Base-by-base conservation (phyloP, 164 flowering plant species). In the Platanus orientalis region DNA sequence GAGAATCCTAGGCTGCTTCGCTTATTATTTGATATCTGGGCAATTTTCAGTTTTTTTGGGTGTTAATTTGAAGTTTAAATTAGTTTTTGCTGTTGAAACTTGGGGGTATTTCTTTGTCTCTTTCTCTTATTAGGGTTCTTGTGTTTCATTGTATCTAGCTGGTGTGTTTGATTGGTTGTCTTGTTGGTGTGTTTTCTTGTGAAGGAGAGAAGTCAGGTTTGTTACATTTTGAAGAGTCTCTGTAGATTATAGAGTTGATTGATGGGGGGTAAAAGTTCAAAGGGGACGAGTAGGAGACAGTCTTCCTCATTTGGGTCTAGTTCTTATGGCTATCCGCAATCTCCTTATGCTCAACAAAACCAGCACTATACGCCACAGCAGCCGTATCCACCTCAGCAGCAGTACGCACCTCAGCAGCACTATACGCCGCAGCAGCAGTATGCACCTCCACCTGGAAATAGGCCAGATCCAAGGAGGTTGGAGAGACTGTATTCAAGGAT, bases 401-500 rank as follows among this genome's bases (percentile, higher is more conserved):
- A 20, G 19, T 45, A 45, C 16, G 49, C 49, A 2, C 6, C 49
- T 13, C 49, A 45, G n/a, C 20, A 14, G 20, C 19, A 45, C 1
- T 62, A 69, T 56, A 58, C 53, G 21, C 51, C 65, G 3, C 55
- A 64, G 21, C 67, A 55, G 61, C 65, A 60, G 32, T 67, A 67
- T 72, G 76, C 74, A 10, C 76, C 82, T 49, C 74, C 76, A 27
- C 54, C 79, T 40, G 77, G 70, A 65, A 58, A 63, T 54, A 71
- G 62, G 36, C 73, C 78, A 5, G 73, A 66, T n/a, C 64, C 78
- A 11, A 70, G 54, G 69, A 71, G 27, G 62, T 64, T 81, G 54
- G 85, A 78, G 61, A 76, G 80, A 62, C 83, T 80, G 72, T 90
- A 73, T 67, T 82, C 90, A 45, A 81, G 68, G 78, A 90, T 90